phyloP scores from a whole-genome alignment of 768 basidiomycete species.

The Suillus occidentalis region DNA sequence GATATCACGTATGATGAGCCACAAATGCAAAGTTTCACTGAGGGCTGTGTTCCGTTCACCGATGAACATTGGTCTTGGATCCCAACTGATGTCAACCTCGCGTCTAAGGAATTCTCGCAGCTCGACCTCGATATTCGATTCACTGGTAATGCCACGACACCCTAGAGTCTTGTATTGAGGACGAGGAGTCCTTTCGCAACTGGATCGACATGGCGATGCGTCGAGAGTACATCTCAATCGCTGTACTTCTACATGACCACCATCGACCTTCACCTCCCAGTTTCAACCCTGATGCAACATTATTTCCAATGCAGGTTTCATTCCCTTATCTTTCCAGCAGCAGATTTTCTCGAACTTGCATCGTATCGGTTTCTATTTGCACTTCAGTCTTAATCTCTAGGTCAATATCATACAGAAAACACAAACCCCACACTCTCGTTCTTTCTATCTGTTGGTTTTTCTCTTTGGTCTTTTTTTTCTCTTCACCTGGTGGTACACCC shows the following conservation, averaged over 20 bases:
- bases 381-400: not conserved
- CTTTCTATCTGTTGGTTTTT: not conserved
- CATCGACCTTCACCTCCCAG: not conserved
- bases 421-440: not conserved
- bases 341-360: not conserved
- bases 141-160: not conserved
- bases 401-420: not conserved
- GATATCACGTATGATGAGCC: not conserved
- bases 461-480: not conserved
- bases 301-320: not conserved
- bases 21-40: not conserved
- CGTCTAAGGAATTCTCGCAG: not conserved
- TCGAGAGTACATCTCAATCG: not conserved
- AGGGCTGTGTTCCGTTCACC: not conserved
- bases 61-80: not conserved
- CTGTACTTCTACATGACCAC: not conserved
- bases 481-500: not conserved
- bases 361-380: not conserved
- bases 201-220: not conserved
- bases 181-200: not conserved
- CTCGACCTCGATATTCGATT: not conserved
- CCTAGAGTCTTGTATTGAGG: not conserved
- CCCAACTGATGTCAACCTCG: not conserved
- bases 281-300: not conserved
- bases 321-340: not conserved